phyloP scores from a whole-genome alignment of 2,329 filamentous ascomycete species.

The Eutypa lata region DNA sequence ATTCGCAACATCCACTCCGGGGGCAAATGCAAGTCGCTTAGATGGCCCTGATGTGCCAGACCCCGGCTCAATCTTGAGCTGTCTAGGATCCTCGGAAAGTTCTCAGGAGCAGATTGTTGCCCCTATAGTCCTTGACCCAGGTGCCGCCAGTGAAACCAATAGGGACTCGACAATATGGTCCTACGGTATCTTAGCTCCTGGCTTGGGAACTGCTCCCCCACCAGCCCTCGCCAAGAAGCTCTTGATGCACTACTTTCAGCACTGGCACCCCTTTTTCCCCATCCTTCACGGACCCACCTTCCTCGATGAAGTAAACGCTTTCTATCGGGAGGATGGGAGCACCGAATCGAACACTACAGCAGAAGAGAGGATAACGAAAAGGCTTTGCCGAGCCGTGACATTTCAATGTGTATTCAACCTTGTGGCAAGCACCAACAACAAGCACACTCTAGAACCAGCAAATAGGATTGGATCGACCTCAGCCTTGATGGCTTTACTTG shows the following conservation, averaged over 20 bases:
- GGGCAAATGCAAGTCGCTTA: neutral
- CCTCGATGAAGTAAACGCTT: slow-evolving; percentile 38
- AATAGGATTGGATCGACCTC: slow-evolving; percentile 35
- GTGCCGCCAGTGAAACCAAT: neutral
- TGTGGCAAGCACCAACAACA: slow-evolving; percentile 32
- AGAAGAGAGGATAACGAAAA: neutral
- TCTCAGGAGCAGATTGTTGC: neutral
- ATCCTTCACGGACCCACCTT: slow-evolving; percentile 50
- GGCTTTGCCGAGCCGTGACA: slow-evolving; percentile 33
- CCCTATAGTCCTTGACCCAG: neutral
- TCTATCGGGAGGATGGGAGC: slow-evolving; percentile 27
- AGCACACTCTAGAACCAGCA: slow-evolving; percentile 28
- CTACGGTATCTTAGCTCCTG: slow-evolving; percentile 14
- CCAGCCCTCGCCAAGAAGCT: slow-evolving; percentile 34
- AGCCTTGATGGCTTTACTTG: slow-evolving; percentile 35
- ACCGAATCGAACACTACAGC: neutral
- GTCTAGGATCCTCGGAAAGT: slow-evolving; percentile 11
- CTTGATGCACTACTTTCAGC: slow-evolving; percentile 46
- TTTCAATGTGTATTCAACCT: slow-evolving; percentile 52
- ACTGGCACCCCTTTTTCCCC: slow-evolving; percentile 51
- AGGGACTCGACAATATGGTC: slow-evolving; percentile 1
- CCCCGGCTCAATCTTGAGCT: slow-evolving; percentile 14
- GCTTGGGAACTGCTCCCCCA: slow-evolving; percentile 25
- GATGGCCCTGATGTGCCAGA: slow-evolving; percentile 17
- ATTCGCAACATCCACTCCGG: slow-evolving; percentile 34